These are phyloP conservation scores for Calonectria leucothoes DNA, from an alignment of 2,329 filamentous ascomycete species.

Conservation along the genomic window DNA sequence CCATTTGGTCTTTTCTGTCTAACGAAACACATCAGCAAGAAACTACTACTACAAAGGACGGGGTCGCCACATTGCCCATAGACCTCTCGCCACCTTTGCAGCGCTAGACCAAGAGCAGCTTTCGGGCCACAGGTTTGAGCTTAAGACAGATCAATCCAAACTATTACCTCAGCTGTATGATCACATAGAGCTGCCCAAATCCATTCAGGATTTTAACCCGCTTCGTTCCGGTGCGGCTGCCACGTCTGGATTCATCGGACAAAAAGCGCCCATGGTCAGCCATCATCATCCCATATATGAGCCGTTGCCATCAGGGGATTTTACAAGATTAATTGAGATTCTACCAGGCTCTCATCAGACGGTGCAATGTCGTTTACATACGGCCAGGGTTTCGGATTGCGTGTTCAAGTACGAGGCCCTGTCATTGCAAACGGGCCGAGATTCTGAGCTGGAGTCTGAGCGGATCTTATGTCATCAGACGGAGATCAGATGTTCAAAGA, in stretches of 20 bases:
- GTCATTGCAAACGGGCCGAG: neutral
- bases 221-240: neutral
- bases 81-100: neutral
- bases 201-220: neutral
- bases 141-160: neutral
- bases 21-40: neutral
- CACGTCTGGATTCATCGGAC: neutral
- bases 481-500: neutral
- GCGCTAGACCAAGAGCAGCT: neutral
- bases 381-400: neutral
- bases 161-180: neutral
- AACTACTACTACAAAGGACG: neutral
- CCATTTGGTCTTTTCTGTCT: neutral
- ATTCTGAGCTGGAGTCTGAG: neutral
- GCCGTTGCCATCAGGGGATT: neutral
- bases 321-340: constrained; percentile 7
- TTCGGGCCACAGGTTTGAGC: neutral
- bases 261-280: neutral
- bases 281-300: neutral
- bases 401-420: constrained; percentile 7
- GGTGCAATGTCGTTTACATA: neutral
- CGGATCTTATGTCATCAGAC: neutral
- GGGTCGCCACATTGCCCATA: neutral
- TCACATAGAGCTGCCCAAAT: neutral
- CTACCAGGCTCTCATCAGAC: neutral